phyloP scores from a whole-genome alignment of 345 rosid genomes.

The Hypericum androsaemum region DNA sequence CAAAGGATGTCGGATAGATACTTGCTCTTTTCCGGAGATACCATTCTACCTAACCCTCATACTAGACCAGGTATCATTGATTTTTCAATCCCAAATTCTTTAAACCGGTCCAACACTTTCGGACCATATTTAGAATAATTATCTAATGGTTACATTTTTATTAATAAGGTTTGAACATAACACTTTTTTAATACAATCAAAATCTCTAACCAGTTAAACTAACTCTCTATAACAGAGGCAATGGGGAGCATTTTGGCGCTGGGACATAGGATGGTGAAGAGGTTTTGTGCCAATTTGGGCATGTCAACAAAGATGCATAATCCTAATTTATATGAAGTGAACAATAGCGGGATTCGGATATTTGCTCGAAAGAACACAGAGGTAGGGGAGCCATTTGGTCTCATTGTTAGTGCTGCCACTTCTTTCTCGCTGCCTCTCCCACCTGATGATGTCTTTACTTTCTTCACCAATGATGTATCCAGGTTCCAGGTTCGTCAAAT shows the following conservation, averaged over 20 bases:
- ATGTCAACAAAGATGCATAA: conserved; percentile 47
- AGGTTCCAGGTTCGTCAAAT: conserved; percentile 34
- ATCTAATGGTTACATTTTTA: too few species aligned
- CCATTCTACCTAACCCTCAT: conserved; percentile 11
- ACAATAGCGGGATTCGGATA: conserved; percentile 45
- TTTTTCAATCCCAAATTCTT: background rate
- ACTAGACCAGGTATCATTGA: conserved; percentile 27
- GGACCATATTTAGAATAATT: too few species aligned
- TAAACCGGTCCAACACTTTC: too few species aligned
- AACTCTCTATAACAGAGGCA: conserved; percentile 19
- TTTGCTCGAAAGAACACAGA: conserved; percentile 28
- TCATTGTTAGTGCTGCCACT: conserved; percentile 47
- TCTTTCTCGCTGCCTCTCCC: conserved; percentile 48
- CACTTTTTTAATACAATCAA: background rate
- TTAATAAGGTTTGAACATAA: too few species aligned
- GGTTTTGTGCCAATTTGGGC: conserved; percentile 34
- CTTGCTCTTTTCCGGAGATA: conserved; percentile 14
- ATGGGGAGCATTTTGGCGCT: conserved; percentile 44
- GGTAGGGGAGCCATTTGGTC: conserved; percentile 45
- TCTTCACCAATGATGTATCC: conserved; percentile 24
- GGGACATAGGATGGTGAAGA: conserved; percentile 55
- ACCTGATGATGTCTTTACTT: conserved; percentile 33
- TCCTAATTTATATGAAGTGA: conserved; percentile 31
- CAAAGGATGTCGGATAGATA: conserved; percentile 56
- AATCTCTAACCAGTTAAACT: background rate